phyloP scores from a whole-genome alignment of 331 rosid species.

The Spiraea crenata region DNA sequence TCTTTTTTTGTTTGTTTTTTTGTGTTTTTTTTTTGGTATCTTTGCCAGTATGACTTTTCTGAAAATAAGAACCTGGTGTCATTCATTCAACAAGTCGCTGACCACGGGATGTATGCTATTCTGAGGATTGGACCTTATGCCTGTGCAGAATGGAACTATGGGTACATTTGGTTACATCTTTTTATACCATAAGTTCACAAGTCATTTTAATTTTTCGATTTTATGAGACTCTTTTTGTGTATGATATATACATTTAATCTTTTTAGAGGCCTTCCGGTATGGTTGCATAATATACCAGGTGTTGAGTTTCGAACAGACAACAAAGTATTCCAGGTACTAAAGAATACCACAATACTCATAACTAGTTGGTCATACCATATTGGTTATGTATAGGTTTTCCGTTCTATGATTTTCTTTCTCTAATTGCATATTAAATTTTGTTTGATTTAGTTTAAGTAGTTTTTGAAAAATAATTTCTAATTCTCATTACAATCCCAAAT shows the following conservation, averaged over 20 bases:
- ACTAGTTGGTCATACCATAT: background rate
- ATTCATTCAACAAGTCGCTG: slow-evolving; percentile 29
- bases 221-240: no score
- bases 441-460: no score
- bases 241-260: no score
- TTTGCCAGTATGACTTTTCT: slow-evolving; percentile 32
- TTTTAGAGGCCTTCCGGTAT: slow-evolving; percentile 44
- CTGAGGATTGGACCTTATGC: slow-evolving; percentile 43
- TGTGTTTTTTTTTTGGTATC: no score
- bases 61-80: slow-evolving; percentile 30
- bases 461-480: no score
- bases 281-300: slow-evolving; percentile 44
- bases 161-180: no score
- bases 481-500: background rate
- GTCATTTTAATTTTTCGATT: background rate
- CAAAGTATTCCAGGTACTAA: slow-evolving; percentile 19
- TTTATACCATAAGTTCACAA: background rate
- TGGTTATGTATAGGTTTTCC: no score
- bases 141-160: slow-evolving; percentile 8
- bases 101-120: slow-evolving; percentile 30
- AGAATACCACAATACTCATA: no score
- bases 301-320: slow-evolving; percentile 36
- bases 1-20: no score
- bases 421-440: no score
- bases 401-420: no score